Conservation (phyloP, 2,329 filamentous ascomycete species). For the Hypoxylon sp. region DNA sequence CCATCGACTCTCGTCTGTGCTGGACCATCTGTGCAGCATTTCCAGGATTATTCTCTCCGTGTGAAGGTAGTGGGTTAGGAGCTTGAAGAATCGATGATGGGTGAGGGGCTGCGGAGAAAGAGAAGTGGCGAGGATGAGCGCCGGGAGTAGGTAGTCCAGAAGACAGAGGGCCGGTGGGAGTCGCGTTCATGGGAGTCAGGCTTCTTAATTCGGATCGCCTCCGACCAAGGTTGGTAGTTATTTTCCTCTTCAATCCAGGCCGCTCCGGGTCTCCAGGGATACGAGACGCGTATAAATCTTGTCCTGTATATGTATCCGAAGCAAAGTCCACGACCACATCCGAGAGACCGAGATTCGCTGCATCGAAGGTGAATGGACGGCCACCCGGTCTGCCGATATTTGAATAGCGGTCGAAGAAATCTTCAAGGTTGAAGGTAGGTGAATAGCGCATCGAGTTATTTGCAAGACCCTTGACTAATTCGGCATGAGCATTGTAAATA, state of each 20-base stretch:
- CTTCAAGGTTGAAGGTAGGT: slow-evolving; percentile 85
- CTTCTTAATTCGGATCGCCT: slow-evolving; percentile 59
- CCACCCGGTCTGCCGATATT: slow-evolving; percentile 71
- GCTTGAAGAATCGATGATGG: slow-evolving; percentile 60
- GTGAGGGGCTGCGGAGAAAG: slow-evolving; percentile 58
- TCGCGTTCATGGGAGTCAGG: slow-evolving; percentile 55
- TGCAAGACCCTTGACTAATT: slow-evolving; percentile 80
- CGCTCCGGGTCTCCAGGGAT: slow-evolving; percentile 53
- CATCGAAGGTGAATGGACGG: slow-evolving; percentile 75
- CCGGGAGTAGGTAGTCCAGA: slow-evolving; percentile 52
- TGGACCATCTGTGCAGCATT: slow-evolving; percentile 52
- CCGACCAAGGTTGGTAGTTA: slow-evolving; percentile 57
- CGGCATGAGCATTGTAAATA: slow-evolving; percentile 83
- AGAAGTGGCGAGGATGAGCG: slow-evolving; percentile 57
- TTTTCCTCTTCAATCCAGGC: slow-evolving; percentile 66
- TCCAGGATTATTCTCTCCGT: slow-evolving; percentile 53
- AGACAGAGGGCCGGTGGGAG: slow-evolving; percentile 49
- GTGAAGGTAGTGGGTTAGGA: slow-evolving; percentile 56
- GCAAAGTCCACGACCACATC: slow-evolving; percentile 75
- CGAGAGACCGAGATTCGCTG: slow-evolving; percentile 78
- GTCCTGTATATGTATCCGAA: slow-evolving; percentile 67
- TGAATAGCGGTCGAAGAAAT: slow-evolving; percentile 87
- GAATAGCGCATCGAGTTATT: slow-evolving; percentile 80
- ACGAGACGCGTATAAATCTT: slow-evolving; percentile 64
- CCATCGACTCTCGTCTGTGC: slow-evolving; percentile 55